A percentile compares a stretch with the other conserved stretches of the same genome.
phyloP scores from a whole-genome alignment of 2,329 filamentous ascomycete species.

The Madurella mycetomatis region DNA sequence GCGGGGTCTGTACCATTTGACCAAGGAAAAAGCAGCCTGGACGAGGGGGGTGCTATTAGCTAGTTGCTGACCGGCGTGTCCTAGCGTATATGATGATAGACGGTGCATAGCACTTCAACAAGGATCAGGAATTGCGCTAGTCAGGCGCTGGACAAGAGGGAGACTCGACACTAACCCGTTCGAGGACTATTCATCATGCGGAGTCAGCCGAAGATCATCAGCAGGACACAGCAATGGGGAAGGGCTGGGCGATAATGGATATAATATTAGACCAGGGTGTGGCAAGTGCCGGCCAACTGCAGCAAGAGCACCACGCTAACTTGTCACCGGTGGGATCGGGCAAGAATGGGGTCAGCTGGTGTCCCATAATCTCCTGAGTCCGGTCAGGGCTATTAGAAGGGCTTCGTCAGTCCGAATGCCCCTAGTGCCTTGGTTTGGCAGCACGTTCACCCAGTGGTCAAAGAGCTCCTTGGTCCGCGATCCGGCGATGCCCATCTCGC shows the following conservation, averaged over 20 bases:
- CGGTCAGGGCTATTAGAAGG: conserved; percentile 69
- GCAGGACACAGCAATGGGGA: neutral
- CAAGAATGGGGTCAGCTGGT: conserved; percentile 19
- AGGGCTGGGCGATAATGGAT: neutral
- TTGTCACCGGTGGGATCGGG: neutral
- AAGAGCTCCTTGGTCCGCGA: conserved; percentile 67
- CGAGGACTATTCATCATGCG: too few species aligned
- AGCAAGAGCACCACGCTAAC: neutral
- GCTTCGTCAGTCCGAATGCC: conserved; percentile 83
- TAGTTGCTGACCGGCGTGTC: too few species aligned
- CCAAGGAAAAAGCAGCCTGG: neutral
- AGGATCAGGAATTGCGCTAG: too few species aligned
- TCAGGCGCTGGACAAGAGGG: too few species aligned
- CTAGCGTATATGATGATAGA: too few species aligned
- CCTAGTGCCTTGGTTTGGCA: conserved; percentile 75
- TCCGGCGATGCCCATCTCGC: conserved; percentile 58
- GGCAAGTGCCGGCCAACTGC: neutral
- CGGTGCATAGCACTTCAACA: too few species aligned
- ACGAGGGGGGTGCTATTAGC: too few species aligned
- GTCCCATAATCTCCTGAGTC: conserved; percentile 57
- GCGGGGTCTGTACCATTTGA: conserved; percentile 1
- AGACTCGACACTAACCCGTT: too few species aligned
- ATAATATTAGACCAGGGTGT: neutral
- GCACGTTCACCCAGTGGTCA: conserved; percentile 78
- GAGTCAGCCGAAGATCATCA: too few species aligned